Evolutionary conservation across 2,329 filamentous ascomycete genomes (phyloP).

Genomic region (Pseudofabraea citricarpa): DNA sequence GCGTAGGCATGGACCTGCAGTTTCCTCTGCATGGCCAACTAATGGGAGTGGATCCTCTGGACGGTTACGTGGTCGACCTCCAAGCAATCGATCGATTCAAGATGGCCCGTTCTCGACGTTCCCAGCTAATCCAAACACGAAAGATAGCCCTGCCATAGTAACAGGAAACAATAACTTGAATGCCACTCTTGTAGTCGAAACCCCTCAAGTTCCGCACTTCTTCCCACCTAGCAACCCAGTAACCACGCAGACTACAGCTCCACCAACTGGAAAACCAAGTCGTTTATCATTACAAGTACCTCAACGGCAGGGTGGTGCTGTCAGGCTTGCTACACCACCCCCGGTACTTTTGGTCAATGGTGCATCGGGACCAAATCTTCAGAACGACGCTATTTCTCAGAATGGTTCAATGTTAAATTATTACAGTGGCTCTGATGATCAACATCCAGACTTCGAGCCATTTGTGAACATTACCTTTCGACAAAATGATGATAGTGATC

Average conservation of each 20-base stretch:
- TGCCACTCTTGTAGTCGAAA: slow-evolving; percentile 37
- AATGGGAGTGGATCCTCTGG: slow-evolving; percentile 56
- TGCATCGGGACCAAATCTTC: slow-evolving; percentile 25
- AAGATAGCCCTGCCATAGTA: slow-evolving; percentile 40
- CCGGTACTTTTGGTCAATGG: slow-evolving; percentile 48
- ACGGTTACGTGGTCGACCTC: slow-evolving; percentile 75
- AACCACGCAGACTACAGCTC: background rate
- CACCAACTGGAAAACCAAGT: slow-evolving; percentile 34
- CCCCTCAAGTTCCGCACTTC: slow-evolving; percentile 31
- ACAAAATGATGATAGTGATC: slow-evolving; percentile 24
- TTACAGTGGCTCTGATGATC: slow-evolving; percentile 15
- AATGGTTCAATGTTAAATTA: slow-evolving; percentile 23
- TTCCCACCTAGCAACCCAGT: slow-evolving; percentile 19
- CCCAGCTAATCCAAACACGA: slow-evolving; percentile 52
- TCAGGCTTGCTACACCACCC: slow-evolving; percentile 57
- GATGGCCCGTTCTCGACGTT: slow-evolving; percentile 68
- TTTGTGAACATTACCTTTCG: slow-evolving; percentile 24
- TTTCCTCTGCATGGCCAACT: slow-evolving; percentile 85
- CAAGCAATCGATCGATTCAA: slow-evolving; percentile 61
- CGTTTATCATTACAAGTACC: slow-evolving; percentile 59
- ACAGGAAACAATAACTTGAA: slow-evolving; percentile 34
- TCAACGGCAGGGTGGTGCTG: slow-evolving; percentile 52
- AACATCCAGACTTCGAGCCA: slow-evolving; percentile 16
- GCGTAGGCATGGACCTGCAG: slow-evolving; percentile 74
- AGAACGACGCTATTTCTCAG: slow-evolving; percentile 8